A percentile compares a stretch with the other conserved stretches of the same genome.
phyloP scores from a whole-genome alignment of 164 flowering plant species.

The Tinospora cordifolia region DNA sequence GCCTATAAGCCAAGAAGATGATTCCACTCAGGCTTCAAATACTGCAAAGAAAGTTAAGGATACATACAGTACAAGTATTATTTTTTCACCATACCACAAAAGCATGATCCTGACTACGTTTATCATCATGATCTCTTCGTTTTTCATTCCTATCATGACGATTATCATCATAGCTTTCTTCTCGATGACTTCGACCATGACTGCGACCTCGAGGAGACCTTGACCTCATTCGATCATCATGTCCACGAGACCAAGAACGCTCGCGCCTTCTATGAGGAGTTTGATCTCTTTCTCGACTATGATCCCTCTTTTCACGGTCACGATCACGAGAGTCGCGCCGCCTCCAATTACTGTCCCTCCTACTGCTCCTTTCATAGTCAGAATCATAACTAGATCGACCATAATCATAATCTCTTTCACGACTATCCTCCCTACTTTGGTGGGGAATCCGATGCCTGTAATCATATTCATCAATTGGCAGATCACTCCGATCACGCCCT shows the following conservation, averaged over 20 bases:
- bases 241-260: conserved; percentile 64
- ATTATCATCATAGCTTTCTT: conserved; percentile 77
- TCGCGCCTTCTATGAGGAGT: conserved; percentile 72
- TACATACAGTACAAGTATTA: not conserved
- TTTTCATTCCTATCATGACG: conserved; percentile 65
- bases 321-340: conserved; percentile 65
- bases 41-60: not conserved
- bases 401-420: conserved; percentile 75
- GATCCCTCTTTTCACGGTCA: conserved; percentile 58
- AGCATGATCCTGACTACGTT: conserved; percentile 49
- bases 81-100: conserved; percentile 48
- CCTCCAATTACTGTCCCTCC: conserved; percentile 71
- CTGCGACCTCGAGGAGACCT: conserved; percentile 86
- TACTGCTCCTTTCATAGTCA: conserved; percentile 68
- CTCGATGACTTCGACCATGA: conserved; percentile 69
- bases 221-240: conserved; percentile 67
- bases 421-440: conserved; percentile 65
- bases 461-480: conserved; percentile 64
- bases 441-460: conserved; percentile 45
- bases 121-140: conserved; percentile 78
- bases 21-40: not conserved
- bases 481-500: conserved; percentile 63
- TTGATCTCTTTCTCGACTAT: conserved; percentile 63
- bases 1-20: conserved; percentile 39
- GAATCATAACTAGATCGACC: conserved; percentile 79